These are phyloP conservation scores for Hyphopichia pseudoburtonii DNA, from an alignment of 1,139 yeast genomes.

Conservation along the genomic window DNA sequence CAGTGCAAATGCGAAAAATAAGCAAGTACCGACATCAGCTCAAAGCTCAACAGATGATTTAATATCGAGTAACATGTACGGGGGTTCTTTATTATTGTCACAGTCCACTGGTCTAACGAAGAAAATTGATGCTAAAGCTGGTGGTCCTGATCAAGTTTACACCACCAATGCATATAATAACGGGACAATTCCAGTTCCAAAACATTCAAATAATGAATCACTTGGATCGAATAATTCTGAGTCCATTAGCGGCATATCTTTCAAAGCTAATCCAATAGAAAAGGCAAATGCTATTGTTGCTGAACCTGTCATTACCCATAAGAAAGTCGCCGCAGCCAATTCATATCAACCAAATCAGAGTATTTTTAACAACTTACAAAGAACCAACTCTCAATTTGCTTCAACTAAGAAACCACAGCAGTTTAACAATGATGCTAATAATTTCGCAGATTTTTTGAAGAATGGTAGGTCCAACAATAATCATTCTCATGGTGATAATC, in stretches of 20 bases:
- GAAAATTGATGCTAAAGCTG: conserved; percentile 29
- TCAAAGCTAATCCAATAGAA: conserved; percentile 35
- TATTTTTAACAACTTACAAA: conserved; percentile 42
- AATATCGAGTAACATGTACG: conserved; percentile 34
- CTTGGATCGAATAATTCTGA: conserved; percentile 18
- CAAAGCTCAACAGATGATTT: conserved; percentile 32
- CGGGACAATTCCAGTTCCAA: conserved; percentile 1
- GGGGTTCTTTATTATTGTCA: conserved; percentile 44
- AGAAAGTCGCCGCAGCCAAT: conserved; percentile 32
- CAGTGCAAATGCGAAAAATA: background rate
- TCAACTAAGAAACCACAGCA: conserved; percentile 22
- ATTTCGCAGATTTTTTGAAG: conserved; percentile 31
- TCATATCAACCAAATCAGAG: conserved; percentile 48
- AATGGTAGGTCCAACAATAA: conserved; percentile 9
- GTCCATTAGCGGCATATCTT: conserved; percentile 35
- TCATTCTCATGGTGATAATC: conserved; percentile 7
- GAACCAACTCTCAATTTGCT: conserved; percentile 39
- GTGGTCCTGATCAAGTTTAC: background rate
- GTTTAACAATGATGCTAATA: conserved; percentile 26
- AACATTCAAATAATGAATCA: conserved; percentile 12
- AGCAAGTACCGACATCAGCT: conserved; percentile 7
- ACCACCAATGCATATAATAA: background rate
- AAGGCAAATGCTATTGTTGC: conserved; percentile 21
- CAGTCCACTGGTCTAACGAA: conserved; percentile 47
- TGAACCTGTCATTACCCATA: conserved; percentile 36